Base-by-base conservation (phyloP, 2,329 filamentous ascomycete species). In the Metarhizium sp. region DNA sequence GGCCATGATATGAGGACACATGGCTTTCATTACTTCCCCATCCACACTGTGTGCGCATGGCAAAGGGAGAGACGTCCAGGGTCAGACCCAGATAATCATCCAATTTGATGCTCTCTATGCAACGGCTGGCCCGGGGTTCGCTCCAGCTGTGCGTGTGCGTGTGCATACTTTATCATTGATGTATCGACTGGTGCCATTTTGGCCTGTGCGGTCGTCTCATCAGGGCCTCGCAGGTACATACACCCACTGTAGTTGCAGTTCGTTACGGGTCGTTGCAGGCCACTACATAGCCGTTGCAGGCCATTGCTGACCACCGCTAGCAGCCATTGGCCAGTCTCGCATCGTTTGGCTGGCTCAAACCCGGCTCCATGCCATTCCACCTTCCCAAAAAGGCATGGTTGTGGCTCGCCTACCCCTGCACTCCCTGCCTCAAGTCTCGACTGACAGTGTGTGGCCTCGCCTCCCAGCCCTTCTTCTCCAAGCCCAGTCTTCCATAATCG, bases 351-450 rank as follows among this genome's bases (percentile, higher is more conserved):
- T 51, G 10, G 36, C n/a, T 51, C 50, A 25, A 25, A 25, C 50
- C 20, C 18, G 40, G 40, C 51, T 5, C 29, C 25, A 25, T 25
- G 25, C 25, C 25, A 25, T 34, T 10, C 10, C 51, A 52, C 51
- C 51, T 52, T 52, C 51, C 51, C 40, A 34, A 52, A 52, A 29
- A 18, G 42, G 51, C 20, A 13, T 52, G 43, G 42, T 47, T 13
- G 16, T 20, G 51, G 29, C 25, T 47, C 25, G 20, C 51, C 16
- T 34, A 11, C 32, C 32, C 32, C 32, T 34, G 32, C 32, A 18
- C 46, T n/a, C 42, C 51, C 29, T 47, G 42, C 42, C 14, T 20
- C 14, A 11, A 16, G 8, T 40, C 11, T 40, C 3, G 29, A 46
- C 5, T 34, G 47, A 34, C 48, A 34, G 32, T 34, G 32, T 11